Percentiles rank a stretch among this genome's conserved stretches.
These are phyloP conservation scores for Saccharomyces mikatae DNA, from an alignment of 805 yeast species.

Conservation along the genomic window DNA sequence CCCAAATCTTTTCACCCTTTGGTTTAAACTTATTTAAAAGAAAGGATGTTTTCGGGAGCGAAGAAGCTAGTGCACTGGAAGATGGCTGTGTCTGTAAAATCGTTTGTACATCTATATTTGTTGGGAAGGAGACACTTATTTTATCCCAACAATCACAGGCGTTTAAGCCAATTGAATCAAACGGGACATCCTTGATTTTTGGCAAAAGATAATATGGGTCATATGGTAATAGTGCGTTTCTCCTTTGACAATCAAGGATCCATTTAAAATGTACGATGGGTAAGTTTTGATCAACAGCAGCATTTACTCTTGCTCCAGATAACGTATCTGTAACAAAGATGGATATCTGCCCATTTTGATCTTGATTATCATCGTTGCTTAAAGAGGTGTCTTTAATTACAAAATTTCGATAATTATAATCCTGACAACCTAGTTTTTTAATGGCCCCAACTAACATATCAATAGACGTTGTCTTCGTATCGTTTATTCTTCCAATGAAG, in stretches of 20 bases:
- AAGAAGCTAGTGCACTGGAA: background rate
- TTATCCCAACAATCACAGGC: slow-evolving; percentile 27
- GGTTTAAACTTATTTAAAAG: slow-evolving; percentile 21
- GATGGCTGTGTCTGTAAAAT: background rate
- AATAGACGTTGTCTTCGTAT: background rate
- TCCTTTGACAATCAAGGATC: slow-evolving; percentile 34
- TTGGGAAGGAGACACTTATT: background rate
- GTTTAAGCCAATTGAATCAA: slow-evolving; percentile 27
- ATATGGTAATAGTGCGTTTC: slow-evolving; percentile 35
- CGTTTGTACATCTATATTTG: background rate
- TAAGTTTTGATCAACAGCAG: slow-evolving; percentile 34
- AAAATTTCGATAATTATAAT: slow-evolving; percentile 14
- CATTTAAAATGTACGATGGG: slow-evolving; percentile 38
- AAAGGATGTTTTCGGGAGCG: slow-evolving; percentile 1
- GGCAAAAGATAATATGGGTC: slow-evolving; percentile 28
- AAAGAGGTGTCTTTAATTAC: slow-evolving; percentile 10
- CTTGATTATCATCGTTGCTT: slow-evolving; percentile 2
- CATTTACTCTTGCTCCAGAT: slow-evolving; percentile 25
- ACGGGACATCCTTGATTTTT: slow-evolving; percentile 11
- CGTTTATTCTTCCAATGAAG: slow-evolving; percentile 25
- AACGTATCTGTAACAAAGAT: slow-evolving; percentile 25
- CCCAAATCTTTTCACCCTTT: slow-evolving; percentile 25
- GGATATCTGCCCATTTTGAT: slow-evolving; percentile 5
- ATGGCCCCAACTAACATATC: slow-evolving; percentile 2
- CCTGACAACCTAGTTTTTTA: slow-evolving; percentile 9